phyloP scores from a whole-genome alignment of 768 basidiomycete species.

The Hygrocybe punicea region DNA sequence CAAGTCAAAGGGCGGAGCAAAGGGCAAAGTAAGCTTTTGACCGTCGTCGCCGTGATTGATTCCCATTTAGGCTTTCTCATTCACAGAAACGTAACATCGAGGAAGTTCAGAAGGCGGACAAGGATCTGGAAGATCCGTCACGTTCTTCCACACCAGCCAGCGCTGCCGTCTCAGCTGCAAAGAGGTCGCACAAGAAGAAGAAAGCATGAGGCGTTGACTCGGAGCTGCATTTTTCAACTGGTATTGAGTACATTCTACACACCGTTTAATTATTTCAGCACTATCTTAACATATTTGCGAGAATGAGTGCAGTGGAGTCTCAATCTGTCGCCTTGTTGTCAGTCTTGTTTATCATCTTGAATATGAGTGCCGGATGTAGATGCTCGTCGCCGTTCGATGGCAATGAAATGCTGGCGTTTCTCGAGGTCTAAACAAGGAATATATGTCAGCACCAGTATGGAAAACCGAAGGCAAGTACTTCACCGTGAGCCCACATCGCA shows the following conservation, averaged over 20 bases:
- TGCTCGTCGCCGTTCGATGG: neutral
- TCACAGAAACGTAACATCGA: conserved; percentile 69
- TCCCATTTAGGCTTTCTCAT: too few species aligned
- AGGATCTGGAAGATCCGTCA: conserved; percentile 43
- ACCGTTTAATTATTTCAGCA: neutral
- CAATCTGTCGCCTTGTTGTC: neutral
- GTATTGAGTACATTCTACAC: neutral
- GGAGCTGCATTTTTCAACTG: neutral
- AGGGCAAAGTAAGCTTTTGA: conserved; percentile 54
- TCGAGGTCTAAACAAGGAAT: conserved; percentile 51
- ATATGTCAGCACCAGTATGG: neutral
- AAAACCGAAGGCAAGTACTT: neutral
- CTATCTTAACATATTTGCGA: too few species aligned
- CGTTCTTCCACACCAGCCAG: conserved; percentile 59
- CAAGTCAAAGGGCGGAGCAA: conserved; percentile 52
- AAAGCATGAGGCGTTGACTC: conserved; percentile 43
- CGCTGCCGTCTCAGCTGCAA: conserved; percentile 45
- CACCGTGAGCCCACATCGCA: conserved; percentile 91
- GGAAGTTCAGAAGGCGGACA: conserved; percentile 50
- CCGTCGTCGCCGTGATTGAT: neutral
- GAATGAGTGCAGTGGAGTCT: too few species aligned
- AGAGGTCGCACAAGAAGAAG: conserved; percentile 66
- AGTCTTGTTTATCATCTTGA: neutral
- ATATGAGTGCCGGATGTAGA: neutral
- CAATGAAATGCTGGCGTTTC: conserved; percentile 51